Evolutionary conservation across 1,139 yeast genomes (phyloP), one percentile per base, ranked within the genome.

Genomic region (Debaryomyces fabryi): DNA sequence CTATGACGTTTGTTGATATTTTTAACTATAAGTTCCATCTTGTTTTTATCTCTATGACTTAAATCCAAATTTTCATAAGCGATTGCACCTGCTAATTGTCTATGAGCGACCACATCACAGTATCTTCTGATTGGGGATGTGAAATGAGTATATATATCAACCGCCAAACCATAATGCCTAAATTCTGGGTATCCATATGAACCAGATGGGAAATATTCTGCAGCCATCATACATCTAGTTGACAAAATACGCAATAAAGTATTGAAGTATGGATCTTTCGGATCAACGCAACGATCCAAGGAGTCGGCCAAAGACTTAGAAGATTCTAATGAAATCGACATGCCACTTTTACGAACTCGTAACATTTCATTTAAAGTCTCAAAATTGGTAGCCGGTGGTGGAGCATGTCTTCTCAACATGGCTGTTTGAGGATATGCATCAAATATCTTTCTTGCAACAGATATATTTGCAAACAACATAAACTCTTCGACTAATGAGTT

Each of bases 151-250:
- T 95, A 95, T 42, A 95, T 95, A 59, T 91, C 97, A 47, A 93
- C 92, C 0, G 99, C 99, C 52, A 95, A 78, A 64, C 99, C 99
- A 68, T 95, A 95, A 76, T 95, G 99, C 52, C 86, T 84, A 72
- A 90, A 95, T 56, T 95, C 99, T n/a, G 96, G 85, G 61, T 89
- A 89, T 6, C 96, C 89, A 60, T 79, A 89, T 13, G 88, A 83
- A n/a, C 99, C 99, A 0, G 97, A 82, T 6, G 96, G 85, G 74
- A 95, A 95, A 65, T 95, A 95, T 62, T 93, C 98, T 1, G 99
- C 99, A 2, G 99, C 97, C 88, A 91, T 89, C 99, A 95, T 95
- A 71, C 99, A 93, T 62, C 99, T 81, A 0, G 99, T 95, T 6
- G 98, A 95, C 96, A 93, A 88, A 55, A 95, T 93, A 69, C 99